A percentile compares a stretch with the other conserved stretches of the same genome.
These are phyloP conservation scores for Panaeolus cyanescens DNA, from an alignment of 768 basidiomycete genomes.

Conservation along the genomic window DNA sequence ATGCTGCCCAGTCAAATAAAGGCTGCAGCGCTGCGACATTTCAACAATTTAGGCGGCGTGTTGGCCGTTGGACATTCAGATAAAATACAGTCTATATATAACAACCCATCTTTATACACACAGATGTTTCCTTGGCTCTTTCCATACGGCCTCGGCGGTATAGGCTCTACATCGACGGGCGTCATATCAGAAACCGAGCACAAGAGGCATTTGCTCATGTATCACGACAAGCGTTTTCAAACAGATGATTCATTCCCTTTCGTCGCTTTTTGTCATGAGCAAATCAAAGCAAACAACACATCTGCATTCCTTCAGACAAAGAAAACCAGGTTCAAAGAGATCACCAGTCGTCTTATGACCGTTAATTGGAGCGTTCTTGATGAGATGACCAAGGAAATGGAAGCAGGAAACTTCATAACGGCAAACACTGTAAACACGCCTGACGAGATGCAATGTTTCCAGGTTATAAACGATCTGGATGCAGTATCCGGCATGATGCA, in stretches of 20 bases:
- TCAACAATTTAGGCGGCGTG: constrained; percentile 20
- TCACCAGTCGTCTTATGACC: constrained; percentile 19
- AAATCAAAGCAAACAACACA: constrained; percentile 27
- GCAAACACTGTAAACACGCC: constrained; percentile 17
- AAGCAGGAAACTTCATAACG: constrained; percentile 18
- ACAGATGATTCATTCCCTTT: constrained; percentile 33
- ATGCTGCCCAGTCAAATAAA: constrained; percentile 14
- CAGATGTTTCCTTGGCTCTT: constrained; percentile 42
- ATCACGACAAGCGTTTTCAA: constrained; percentile 16
- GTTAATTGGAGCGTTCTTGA: constrained; percentile 23
- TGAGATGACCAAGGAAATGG: constrained; percentile 17
- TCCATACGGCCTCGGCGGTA: constrained; percentile 36
- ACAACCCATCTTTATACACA: constrained; percentile 35
- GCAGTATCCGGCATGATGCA: constrained; percentile 22
- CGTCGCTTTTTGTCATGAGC: constrained; percentile 38
- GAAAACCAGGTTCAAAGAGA: constrained; percentile 22
- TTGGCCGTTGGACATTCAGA: constrained; percentile 26
- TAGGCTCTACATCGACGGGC: constrained; percentile 14
- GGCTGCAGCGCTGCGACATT: constrained; percentile 22
- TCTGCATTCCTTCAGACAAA: constrained; percentile 26
- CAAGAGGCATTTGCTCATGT: constrained; percentile 24
- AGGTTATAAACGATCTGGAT: constrained; percentile 27
- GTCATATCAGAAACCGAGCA: constrained; percentile 16
- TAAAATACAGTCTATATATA: constrained; percentile 19
- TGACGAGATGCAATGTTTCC: constrained; percentile 24